Base-by-base conservation (phyloP, 2,329 filamentous ascomycete species). In the Leptodontidium sp. region DNA sequence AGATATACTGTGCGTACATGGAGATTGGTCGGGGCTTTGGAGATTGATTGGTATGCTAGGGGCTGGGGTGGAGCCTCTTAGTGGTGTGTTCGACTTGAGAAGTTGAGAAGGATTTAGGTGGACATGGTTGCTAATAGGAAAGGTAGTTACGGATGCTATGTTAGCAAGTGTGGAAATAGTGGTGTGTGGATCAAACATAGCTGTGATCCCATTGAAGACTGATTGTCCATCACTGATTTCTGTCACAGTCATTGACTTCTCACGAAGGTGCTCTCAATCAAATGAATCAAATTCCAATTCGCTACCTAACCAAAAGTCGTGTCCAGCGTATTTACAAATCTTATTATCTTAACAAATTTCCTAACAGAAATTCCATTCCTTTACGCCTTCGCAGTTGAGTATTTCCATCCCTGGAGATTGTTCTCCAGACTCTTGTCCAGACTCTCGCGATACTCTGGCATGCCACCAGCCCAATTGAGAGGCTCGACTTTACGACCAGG, bases 401-500 rank as follows among this genome's bases (percentile, higher is more conserved):
- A 65, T 32, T 45, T 65, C 63, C 63, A 65, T 17, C 63, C 63
- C 17, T 65, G 63, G 8, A 65, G 38, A 24, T 65, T 57, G 47
- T 65, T 65, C 4, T 65, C 38, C 2, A 65, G 14, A 57, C 63
- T 65, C 50, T 65, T 65, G 15, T 65, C 61, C 59, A 62, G 47
- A 65, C 64, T 65, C 64, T 29, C 57, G 7, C 24, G 24, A 38
- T 55, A 68, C 21, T 40, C 26, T 1, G 45, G 40, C 24, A 64
- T 47, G 8, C 50, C 52, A 64, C 52, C 66, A 12, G 50, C 55
- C 64, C 68, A 84, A 49, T 80, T 77, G 55, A 81, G 67, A 8
- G 75, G 75, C 72, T 82, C 79, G 15, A 78, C 67, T 12, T 72
- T 69, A 71, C 82, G 83, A 0, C 81, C 81, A 0, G 81, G 81